Evolutionary conservation across 75 land plant genomes (phyloP), one percentile per base, ranked within the genome.

Genomic region (Gnetum montanum): DNA sequence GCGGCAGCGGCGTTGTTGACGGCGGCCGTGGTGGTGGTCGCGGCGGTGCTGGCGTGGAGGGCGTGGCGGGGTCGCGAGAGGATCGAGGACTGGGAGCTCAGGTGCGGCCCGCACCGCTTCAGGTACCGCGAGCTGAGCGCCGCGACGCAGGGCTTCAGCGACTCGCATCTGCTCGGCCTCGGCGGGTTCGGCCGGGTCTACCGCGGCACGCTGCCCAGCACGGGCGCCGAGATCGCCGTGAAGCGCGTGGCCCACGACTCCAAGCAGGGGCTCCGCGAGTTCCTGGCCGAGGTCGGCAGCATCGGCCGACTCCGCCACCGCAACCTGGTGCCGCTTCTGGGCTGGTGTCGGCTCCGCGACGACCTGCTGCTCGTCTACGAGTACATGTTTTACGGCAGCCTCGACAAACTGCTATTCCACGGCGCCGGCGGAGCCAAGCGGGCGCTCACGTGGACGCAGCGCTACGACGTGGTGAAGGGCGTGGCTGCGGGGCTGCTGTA

Each of bases 341-440:
- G 92, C 0, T 87, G 79, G 80, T 85, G 85, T 65, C 66, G 73
- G 46, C 46, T 43, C 28, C 68, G 60, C 15, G 70, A 60, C 12
- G 68, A 54, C 30, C 60, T 85, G 20, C 50, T 79, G 23, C 55
- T 89, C 24, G 78, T 89, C 6, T 89, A 89, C 58, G 95, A 89
- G 16, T 79, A 61, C 34, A 82, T 89, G 95, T 71, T 66, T 7
- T 74, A 77, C 59, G 93, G 93, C 16, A 77, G 85, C 63, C 58
- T 88, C 12, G 93, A 84, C 58, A 80, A 62, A 46, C 24, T 58
- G 44, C 54, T 88, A 1, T 85, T 77, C 48, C 58, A 57, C 15
- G 43, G 48, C 35, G 55, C 49, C 5, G 61, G 54, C 15, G 43
- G 48, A 34, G 55, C 49, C 5, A 65, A 59, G 18, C 27, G 15